Conservation (phyloP, 805 yeast genomes). For the Kodamaea restingae region DNA sequence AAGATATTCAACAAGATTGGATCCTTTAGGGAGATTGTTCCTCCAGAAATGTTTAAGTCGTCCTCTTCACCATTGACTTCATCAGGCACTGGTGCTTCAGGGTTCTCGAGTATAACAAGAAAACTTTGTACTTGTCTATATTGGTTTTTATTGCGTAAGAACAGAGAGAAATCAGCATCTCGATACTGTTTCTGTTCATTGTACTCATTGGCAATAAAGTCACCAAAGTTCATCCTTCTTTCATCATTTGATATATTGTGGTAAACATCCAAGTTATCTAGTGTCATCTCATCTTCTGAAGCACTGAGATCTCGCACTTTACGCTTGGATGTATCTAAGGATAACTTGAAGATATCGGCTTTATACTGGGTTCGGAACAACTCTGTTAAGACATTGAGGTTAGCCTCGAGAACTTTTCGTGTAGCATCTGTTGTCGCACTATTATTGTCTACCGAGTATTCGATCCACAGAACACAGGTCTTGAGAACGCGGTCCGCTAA, state of each 20-base stretch:
- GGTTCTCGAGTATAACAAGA: constrained; percentile 50
- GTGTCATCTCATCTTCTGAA: constrained; percentile 18
- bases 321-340: constrained; percentile 14
- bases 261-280: constrained; percentile 21
- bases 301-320: constrained; percentile 17
- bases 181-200: constrained; percentile 14
- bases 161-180: constrained; percentile 15
- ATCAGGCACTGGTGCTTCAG: constrained; percentile 57
- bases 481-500: constrained; percentile 7
- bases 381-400: constrained; percentile 7
- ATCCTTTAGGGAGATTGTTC: constrained; percentile 62
- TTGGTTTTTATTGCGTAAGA: constrained; percentile 7
- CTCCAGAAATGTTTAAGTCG: constrained; percentile 66
- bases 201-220: constrained; percentile 7
- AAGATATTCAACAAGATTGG: constrained; percentile 57
- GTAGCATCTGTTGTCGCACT: constrained; percentile 1
- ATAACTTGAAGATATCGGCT: constrained; percentile 5
- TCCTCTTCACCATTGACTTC: constrained; percentile 43
- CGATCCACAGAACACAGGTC: constrained; percentile 2
- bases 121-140: constrained; percentile 37
- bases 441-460: constrained; percentile 5
- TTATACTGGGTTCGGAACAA: constrained; percentile 9
- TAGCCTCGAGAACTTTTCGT: neutral
- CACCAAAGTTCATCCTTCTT: constrained; percentile 10
- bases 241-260: constrained; percentile 8